Base-by-base conservation (phyloP, 2,329 filamentous ascomycete genomes). In the Ilyonectria destructans region DNA sequence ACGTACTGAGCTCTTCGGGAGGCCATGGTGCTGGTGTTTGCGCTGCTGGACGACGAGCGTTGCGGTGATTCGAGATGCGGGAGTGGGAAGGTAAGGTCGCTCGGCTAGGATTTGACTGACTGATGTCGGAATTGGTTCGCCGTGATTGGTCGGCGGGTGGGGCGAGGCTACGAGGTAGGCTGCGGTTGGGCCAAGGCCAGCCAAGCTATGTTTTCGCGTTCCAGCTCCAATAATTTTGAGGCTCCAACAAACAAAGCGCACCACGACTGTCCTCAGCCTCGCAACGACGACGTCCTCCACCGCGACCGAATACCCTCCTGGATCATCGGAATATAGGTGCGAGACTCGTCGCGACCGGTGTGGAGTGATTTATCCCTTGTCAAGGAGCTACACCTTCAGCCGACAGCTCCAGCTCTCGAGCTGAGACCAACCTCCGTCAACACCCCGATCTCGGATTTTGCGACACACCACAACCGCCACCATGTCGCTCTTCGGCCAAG, bases 1-100 rank as follows among this genome's bases (percentile, higher is more conserved):
- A 82, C 83, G 62, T 82, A 85, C 83, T 83, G 78, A 69, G 83
- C 68, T 77, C 81, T 78, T 82, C 83, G 82, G 71, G 79, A 76
- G 74, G 83, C 76, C 83, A 85, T 85, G 69, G 63, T 83, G 77
- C 71, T 71, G 76, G 67, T 75, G 61, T 76, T 71, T 73, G 71
- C 65, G 76, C 73, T 74, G 76, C 71, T 74, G 71, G 69, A 66
- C 68, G 70, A 75, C 66, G 71, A 74, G 71, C 71, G 72, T 71
- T 74, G 73, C 65, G 70, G 72, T 76, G 72, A 73, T 72, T 75
- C 75, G 67, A 75, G 71, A 71, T 71, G 75, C 73, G 71, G 71
- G 71, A 71, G 69, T 70, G 69, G 70, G 68, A 67, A 70, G 71
- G 68, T 77, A 72, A 77, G 71, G 74, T 77, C 69, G 72, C 65